Percentiles rank a stretch among this genome's conserved stretches.
Evolutionary conservation across 371 early-diverging fungal species (phyloP).

Genomic region (Gilbertella persicaria): DNA sequence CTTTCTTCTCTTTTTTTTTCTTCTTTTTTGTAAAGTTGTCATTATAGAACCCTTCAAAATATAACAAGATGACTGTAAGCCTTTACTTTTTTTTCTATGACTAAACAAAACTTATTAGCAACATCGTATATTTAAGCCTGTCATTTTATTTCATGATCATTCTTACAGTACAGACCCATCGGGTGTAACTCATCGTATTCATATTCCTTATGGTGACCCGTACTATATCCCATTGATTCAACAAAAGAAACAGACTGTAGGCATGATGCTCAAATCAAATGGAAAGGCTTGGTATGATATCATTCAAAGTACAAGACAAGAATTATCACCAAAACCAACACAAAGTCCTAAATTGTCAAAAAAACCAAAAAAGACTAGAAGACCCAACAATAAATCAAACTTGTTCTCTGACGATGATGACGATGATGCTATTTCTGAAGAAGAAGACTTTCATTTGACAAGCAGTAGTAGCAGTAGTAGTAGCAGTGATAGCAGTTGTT

Average conservation of each 20-base stretch:
- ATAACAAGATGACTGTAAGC: constrained; percentile 15
- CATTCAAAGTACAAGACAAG: constrained; percentile 3
- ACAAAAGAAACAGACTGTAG: constrained; percentile 19
- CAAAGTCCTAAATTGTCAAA: no score
- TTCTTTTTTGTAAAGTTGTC: constrained; percentile 1
- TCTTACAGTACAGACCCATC: constrained; percentile 18
- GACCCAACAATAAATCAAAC: no score
- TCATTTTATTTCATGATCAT: constrained; percentile 27
- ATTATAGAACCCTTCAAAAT: not conserved
- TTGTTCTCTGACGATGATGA: no score
- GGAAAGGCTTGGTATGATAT: constrained; percentile 18
- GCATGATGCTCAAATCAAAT: constrained; percentile 15
- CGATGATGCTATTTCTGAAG: not conserved
- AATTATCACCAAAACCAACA: constrained; percentile 1
- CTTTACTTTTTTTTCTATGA: not conserved
- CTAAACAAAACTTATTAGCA: not conserved
- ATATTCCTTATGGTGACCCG: constrained; percentile 25
- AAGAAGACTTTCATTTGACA: constrained; percentile 1
- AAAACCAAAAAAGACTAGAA: no score
- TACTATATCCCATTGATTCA: constrained; percentile 16
- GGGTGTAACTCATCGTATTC: constrained; percentile 28
- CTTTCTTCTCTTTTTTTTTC: constrained; percentile 2
- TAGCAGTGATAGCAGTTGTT: not conserved
- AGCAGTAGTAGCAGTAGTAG: not conserved
- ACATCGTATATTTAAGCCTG: constrained; percentile 15